Base-by-base conservation (phyloP, 2,329 filamentous ascomycete species). In the Talaromyces sp. region DNA sequence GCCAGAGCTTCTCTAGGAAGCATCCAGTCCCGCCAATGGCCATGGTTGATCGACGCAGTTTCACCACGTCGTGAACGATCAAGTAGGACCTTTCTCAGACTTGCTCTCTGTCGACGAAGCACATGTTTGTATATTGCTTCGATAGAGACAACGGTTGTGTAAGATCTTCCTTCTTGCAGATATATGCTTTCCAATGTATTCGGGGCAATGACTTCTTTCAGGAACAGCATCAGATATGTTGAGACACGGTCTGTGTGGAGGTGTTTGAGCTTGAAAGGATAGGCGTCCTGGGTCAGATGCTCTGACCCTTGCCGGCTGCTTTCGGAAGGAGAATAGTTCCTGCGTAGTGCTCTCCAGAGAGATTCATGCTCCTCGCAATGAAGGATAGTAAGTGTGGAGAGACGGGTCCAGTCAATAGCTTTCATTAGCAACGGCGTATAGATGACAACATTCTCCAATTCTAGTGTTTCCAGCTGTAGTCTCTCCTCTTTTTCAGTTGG, bases 131-230 rank as follows among this genome's bases (percentile, higher is more conserved):
- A 92, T 68, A 95, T 90, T 19, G 86, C 81, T 40, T 91, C 88
- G 63, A 93, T 84, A 2, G 85, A 83, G 0, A 93, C 88, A 7
- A 79, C 79, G 0, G 86, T 85, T n/a, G 81, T 75, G 75, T 85
- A 82, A 25, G 77, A 74, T 66, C 83, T 75, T 70, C 84, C 73
- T 80, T 93, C 90, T 75, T 93, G 91, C 58, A 95, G 77, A 73
- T 93, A 93, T 10, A 95, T 81, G 8, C 88, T 88, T 76, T 95
- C 90, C n/a, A 95, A 81, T 31, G 87, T 90, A 74, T 95, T 91
- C 0, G 91, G 91, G 22, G 88, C 89, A 43, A 95, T 81, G 0
- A 90, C 89, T 67, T 93, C 90, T 70, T 89, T 91, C 68, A 95
- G 82, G 72, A 95, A 94, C 1, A 83, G 82, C 63, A 95, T 86